Base-by-base conservation (phyloP, 2,329 filamentous ascomycete species). In the Malbranchea zuffiana region DNA sequence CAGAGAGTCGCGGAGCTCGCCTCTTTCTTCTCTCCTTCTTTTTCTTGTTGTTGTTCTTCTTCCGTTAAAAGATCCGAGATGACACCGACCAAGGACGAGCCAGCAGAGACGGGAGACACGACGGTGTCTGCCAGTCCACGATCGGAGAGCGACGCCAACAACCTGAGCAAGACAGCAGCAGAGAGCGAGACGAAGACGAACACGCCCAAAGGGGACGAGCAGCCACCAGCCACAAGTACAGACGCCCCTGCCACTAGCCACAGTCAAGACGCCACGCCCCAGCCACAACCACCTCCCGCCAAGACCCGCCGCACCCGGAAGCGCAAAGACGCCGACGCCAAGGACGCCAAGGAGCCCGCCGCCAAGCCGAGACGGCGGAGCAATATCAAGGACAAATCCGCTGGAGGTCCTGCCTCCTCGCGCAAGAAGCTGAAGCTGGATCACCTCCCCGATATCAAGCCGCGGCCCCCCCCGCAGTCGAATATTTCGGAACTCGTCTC, bases 351-450 rank as follows among this genome's bases (percentile, higher is more conserved):
- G 44, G 34, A 42, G 26, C 15, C 32, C 39, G 28, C 21, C 35
- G 28, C 23, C 32, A 12, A 21, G 33, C 31, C n/a, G n/a, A n/a
- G n/a, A n/a, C 31, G 39, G 32, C 37, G 30, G 42, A 46, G 15
- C 44, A 42, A 27, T 41, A 47, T 4, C 45, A 42, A 50, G 47
- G 37, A 41, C 36, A 33, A 41, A 5, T 39, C 52, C 13, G 44
- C 51, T 20, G 45, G 32, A 11, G 50, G 53, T 23, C 52, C 57
- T 29, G 41, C 60, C 20, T 50, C 55, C 30, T 56, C 67, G 41
- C 69, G 72, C 47, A 75, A 66, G 50, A 65, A 62, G 46, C 53
- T 55, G 29, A 66, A 65, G 50, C 47, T 62, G 33, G 62, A 65
- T 49, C 55, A 49, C 31, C 43, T 32, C 11, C 39, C 45, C 23